These are phyloP conservation scores for Paraglomus occultum DNA, from an alignment of 192 early-diverging fungal species.

Conservation along the genomic window DNA sequence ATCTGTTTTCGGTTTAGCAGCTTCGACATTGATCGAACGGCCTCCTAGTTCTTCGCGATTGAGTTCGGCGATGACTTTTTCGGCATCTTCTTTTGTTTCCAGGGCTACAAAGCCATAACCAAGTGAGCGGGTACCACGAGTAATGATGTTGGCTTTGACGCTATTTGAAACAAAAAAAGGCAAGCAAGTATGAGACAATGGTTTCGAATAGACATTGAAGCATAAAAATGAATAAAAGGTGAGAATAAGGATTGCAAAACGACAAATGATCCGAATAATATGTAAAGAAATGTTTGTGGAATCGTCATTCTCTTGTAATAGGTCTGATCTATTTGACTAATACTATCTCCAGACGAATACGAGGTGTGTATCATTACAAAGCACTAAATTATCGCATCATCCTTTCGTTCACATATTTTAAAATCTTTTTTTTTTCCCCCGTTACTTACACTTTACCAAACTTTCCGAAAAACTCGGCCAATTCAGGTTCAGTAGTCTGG, in stretches of 20 bases:
- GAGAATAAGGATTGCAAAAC: too few relatives aligned
- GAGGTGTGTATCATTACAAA: too few relatives aligned
- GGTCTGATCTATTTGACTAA: too few relatives aligned
- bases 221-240: not conserved
- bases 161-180: too few relatives aligned
- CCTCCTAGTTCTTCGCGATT: conserved; percentile 85
- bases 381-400: too few relatives aligned
- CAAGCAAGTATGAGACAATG: conserved; percentile 1
- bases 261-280: too few relatives aligned
- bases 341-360: too few relatives aligned
- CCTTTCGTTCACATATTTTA: not conserved
- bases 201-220: not conserved
- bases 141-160: conserved; percentile 76
- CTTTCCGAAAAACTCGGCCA: conserved; percentile 71
- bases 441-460: conserved; percentile 80
- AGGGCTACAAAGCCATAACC: conserved; percentile 96
- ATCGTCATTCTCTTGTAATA: conserved; percentile 12
- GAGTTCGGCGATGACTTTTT: conserved; percentile 67
- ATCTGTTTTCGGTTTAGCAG: conserved; percentile 68
- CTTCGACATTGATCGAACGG: conserved; percentile 88
- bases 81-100: conserved; percentile 63
- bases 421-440: conserved; percentile 24
- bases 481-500: conserved; percentile 76
- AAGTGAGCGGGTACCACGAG: conserved; percentile 73
- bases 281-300: not conserved